Percentiles rank a stretch among this genome's conserved stretches.
These are phyloP conservation scores for Rheum nobile DNA, from an alignment of 148 eudicot species.

Conservation along the genomic window DNA sequence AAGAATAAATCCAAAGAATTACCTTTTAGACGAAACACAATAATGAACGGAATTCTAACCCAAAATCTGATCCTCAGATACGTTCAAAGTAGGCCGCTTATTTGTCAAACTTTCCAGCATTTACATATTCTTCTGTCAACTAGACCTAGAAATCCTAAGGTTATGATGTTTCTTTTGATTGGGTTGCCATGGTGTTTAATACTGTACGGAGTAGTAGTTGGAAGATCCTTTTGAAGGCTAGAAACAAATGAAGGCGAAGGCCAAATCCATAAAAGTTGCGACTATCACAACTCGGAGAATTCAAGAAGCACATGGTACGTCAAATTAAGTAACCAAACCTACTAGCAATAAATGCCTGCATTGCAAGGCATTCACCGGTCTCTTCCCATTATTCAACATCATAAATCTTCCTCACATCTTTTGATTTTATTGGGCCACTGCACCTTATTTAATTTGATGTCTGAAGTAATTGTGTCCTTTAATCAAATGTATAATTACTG, in stretches of 20 bases:
- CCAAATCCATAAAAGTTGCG: neutral
- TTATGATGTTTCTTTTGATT: neutral
- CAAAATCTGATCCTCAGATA: neutral
- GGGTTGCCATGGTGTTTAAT: neutral
- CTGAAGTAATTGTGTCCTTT: too few species aligned
- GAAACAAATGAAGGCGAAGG: neutral
- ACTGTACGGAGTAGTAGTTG: too few species aligned
- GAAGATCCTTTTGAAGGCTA: too few species aligned
- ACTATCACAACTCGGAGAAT: neutral
- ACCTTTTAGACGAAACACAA: too few species aligned
- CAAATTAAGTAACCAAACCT: conserved; percentile 5
- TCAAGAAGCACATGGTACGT: neutral
- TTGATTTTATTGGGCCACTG: neutral
- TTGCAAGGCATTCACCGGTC: neutral
- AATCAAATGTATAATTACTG: too few species aligned
- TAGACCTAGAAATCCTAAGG: too few species aligned
- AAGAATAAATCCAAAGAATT: neutral
- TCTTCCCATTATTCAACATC: neutral
- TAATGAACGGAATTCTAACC: neutral
- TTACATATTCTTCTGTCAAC: too few species aligned
- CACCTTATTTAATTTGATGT: neutral
- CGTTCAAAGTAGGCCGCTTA: neutral
- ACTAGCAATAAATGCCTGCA: neutral
- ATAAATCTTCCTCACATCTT: neutral
- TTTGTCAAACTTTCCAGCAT: neutral